A percentile compares a stretch with the other conserved stretches of the same genome.
These are phyloP conservation scores for Backusella liffmaniae DNA, from an alignment of 192 early-diverging fungal genomes.

Conservation along the genomic window DNA sequence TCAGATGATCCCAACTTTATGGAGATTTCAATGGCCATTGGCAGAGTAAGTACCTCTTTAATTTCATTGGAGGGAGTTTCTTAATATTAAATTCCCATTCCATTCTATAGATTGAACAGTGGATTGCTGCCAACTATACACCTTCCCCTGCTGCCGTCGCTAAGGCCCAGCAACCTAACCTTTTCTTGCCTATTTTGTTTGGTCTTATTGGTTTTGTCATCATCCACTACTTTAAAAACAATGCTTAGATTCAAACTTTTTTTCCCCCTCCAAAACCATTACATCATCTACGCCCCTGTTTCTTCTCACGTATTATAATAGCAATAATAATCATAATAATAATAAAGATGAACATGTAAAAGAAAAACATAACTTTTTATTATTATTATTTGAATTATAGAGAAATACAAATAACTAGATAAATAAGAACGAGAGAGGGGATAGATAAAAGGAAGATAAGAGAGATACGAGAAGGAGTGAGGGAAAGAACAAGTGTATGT, in stretches of 20 bases:
- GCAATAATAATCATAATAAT: background rate
- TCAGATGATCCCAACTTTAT: constrained; percentile 63
- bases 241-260: constrained; percentile 1
- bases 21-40: constrained; percentile 49
- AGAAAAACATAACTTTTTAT: background rate
- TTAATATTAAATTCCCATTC: background rate
- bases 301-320: background rate
- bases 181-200: constrained; percentile 6
- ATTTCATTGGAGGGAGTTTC: background rate
- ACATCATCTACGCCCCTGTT: background rate
- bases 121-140: constrained; percentile 28
- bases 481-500: background rate
- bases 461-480: background rate
- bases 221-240: background rate
- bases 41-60: constrained; percentile 27
- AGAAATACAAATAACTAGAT: too few relatives aligned
- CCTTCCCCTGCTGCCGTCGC: constrained; percentile 3
- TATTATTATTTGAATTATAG: background rate
- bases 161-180: background rate
- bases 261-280: background rate
- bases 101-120: constrained; percentile 30
- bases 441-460: background rate
- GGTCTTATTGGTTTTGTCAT: constrained; percentile 10
- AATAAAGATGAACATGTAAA: background rate
- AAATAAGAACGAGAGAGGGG: background rate